These are phyloP conservation scores for Nigrospora sphaerica DNA, from an alignment of 2,329 filamentous ascomycete genomes.

Conservation along the genomic window DNA sequence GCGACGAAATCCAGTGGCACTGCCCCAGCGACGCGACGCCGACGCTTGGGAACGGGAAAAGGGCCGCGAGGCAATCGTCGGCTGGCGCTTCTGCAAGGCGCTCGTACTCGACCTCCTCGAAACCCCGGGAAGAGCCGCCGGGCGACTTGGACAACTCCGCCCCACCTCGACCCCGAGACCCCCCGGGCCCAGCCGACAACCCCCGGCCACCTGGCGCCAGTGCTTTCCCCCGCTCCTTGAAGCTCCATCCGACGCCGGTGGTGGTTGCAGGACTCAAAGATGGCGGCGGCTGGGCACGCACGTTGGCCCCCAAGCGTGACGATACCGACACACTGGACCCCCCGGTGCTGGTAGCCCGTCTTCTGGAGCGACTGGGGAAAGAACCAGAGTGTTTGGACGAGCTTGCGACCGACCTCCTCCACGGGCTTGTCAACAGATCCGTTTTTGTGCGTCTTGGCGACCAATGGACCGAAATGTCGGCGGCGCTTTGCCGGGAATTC, in stretches of 20 bases:
- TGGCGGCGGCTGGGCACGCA: conserved; percentile 4
- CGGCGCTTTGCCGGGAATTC: conserved; percentile 23
- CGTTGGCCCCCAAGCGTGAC: neutral
- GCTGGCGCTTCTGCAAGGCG: too few species aligned
- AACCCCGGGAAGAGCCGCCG: too few species aligned
- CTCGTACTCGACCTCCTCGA: too few species aligned
- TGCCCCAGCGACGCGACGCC: neutral
- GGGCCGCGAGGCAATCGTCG: too few species aligned
- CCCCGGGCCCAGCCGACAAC: too few species aligned
- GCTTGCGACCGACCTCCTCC: conserved; percentile 13
- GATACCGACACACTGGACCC: neutral
- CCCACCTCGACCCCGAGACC: too few species aligned
- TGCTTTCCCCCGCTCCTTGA: too few species aligned
- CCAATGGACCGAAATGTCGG: conserved; percentile 17
- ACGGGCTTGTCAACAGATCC: conserved; percentile 1
- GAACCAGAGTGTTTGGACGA: conserved; percentile 12
- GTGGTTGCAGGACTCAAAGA: neutral
- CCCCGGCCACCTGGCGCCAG: too few species aligned
- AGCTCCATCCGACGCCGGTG: too few species aligned
- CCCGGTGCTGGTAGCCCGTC: neutral
- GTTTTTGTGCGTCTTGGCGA: conserved; percentile 6
- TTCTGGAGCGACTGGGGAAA: neutral
- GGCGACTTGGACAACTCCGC: too few species aligned
- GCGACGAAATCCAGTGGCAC: conserved; percentile 10
- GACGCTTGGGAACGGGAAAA: too few species aligned